phyloP scores from a whole-genome alignment of 371 early-diverging fungal genomes.

The Rhizoclosmatium hyalinum region DNA sequence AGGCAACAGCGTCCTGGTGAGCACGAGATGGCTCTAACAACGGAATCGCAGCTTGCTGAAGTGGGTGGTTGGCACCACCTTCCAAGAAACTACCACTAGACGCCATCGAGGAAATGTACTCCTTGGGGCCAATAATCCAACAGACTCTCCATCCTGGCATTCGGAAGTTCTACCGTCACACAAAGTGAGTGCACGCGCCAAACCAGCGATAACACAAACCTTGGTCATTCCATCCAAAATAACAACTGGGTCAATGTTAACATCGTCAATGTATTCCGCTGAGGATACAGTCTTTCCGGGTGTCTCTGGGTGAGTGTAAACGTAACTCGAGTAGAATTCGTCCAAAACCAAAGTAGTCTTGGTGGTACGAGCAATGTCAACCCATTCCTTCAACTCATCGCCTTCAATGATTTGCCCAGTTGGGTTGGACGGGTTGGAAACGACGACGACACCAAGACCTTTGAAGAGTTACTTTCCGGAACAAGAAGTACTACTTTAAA shows the following conservation, averaged over 20 bases:
- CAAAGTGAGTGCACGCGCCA: neutral
- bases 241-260: constrained; percentile 54
- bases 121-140: constrained; percentile 60
- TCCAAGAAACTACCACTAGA: constrained; percentile 58
- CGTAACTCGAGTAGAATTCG: constrained; percentile 60
- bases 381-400: constrained; percentile 50
- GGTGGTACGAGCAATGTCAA: constrained; percentile 47
- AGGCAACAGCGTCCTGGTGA: constrained; percentile 46
- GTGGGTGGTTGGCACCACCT: constrained; percentile 62
- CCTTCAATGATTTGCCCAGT: constrained; percentile 56
- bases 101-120: constrained; percentile 53
- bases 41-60: constrained; percentile 58
- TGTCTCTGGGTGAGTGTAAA: constrained; percentile 48
- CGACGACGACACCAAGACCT: constrained; percentile 54
- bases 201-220: neutral
- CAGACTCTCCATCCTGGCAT: constrained; percentile 62
- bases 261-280: constrained; percentile 54
- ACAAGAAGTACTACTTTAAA: neutral
- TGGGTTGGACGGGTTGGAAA: constrained; percentile 60
- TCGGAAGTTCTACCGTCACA: constrained; percentile 57
- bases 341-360: constrained; percentile 58
- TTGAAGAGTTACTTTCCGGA: neutral
- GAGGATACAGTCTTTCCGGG: constrained; percentile 53
- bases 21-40: constrained; percentile 51
- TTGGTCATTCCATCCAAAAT: constrained; percentile 35